Conservation (phyloP, 1,139 yeast species). For the Pichia terricola region DNA sequence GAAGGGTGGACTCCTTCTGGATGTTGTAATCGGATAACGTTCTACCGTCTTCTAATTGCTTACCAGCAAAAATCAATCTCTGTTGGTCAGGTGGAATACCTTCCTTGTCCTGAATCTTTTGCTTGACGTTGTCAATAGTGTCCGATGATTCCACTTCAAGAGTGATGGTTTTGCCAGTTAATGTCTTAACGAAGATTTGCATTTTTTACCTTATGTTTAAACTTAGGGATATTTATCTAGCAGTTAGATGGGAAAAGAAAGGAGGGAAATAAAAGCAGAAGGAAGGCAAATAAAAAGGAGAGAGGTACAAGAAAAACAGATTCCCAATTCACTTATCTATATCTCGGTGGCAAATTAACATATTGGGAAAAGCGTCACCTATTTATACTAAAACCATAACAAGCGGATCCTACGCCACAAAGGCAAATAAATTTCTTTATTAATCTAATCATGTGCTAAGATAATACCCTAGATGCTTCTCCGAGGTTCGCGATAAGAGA, state of each 20-base stretch:
- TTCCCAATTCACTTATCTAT: too few species aligned
- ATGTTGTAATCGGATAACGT: slow-evolving; percentile 90
- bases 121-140: slow-evolving; percentile 76
- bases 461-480: too few species aligned
- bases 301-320: too few species aligned
- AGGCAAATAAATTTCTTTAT: too few species aligned
- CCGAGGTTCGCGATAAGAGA: too few species aligned
- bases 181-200: slow-evolving; percentile 73
- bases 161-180: slow-evolving; percentile 75
- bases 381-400: too few species aligned
- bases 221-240: too few species aligned
- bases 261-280: neutral
- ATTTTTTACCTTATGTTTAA: slow-evolving; percentile 22
- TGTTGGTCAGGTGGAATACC: slow-evolving; percentile 87
- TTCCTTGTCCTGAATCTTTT: slow-evolving; percentile 79
- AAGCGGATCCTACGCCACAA: too few species aligned
- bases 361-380: too few species aligned
- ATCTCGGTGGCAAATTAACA: too few species aligned
- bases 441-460: too few species aligned
- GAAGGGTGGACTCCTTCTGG: slow-evolving; percentile 98
- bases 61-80: slow-evolving; percentile 79
- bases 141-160: slow-evolving; percentile 76
- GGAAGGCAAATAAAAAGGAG: too few species aligned
- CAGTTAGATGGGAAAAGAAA: slow-evolving; percentile 2
- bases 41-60: slow-evolving; percentile 91